Evolutionary conservation across 2,329 filamentous ascomycete genomes (phyloP).

Genomic region (Trichoderma endophyticum): DNA sequence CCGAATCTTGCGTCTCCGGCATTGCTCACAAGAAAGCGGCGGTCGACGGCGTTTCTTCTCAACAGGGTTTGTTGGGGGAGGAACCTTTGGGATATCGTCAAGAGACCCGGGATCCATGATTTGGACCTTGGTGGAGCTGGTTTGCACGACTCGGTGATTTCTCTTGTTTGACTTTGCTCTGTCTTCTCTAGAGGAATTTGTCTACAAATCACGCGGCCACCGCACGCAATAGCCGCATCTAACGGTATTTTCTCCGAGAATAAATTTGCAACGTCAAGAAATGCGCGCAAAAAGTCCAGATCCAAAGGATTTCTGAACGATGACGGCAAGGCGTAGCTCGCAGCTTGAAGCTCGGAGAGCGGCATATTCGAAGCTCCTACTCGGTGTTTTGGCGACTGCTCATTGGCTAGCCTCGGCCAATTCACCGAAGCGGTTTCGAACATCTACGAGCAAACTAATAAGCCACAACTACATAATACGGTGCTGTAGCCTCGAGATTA

Average conservation of each 20-base stretch:
- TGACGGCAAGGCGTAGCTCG: background rate
- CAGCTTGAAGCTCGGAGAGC: conserved; percentile 6
- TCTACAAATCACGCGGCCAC: background rate
- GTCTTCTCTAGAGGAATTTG: background rate
- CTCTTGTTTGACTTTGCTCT: background rate
- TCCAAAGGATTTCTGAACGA: background rate
- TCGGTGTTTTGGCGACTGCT: conserved; percentile 6
- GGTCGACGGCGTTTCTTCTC: conserved; percentile 40
- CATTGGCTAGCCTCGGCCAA: background rate
- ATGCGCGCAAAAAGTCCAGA: background rate
- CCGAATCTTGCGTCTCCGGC: conserved; percentile 58
- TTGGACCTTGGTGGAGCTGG: background rate
- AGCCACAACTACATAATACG: background rate
- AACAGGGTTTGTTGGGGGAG: background rate
- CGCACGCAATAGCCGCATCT: background rate
- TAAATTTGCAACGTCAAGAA: background rate
- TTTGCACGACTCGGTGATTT: background rate
- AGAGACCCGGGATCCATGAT: background rate
- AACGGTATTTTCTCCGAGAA: background rate
- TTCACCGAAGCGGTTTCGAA: background rate
- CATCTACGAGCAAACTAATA: background rate
- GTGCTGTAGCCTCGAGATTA: background rate
- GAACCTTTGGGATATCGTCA: background rate
- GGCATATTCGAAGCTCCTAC: background rate
- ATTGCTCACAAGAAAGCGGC: conserved; percentile 53